These are phyloP conservation scores for Trichoderma endophyticum DNA, from an alignment of 2,329 filamentous ascomycete species.

Conservation along the genomic window DNA sequence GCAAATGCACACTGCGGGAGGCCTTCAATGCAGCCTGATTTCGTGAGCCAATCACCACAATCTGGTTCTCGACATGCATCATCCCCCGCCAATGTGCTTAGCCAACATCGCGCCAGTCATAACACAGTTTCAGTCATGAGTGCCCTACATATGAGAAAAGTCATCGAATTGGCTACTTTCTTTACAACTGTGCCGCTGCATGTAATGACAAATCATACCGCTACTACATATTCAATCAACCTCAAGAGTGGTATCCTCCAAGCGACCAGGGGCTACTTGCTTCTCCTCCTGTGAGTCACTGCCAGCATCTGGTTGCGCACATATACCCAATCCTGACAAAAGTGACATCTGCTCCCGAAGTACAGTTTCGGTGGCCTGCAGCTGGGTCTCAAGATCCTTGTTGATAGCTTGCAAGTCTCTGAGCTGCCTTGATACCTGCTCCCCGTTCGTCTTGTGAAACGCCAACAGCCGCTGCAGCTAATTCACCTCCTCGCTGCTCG, in stretches of 20 bases:
- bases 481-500: neutral
- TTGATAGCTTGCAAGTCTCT: conserved; percentile 5
- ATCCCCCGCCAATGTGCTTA: neutral
- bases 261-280: neutral
- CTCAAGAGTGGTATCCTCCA: neutral
- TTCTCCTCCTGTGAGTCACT: neutral
- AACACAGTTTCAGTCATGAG: neutral
- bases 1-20: neutral
- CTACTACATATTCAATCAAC: neutral
- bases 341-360: neutral
- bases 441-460: conserved; percentile 12
- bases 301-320: neutral
- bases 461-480: conserved; percentile 1
- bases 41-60: neutral
- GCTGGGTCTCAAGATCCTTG: conserved; percentile 1
- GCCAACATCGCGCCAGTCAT: neutral
- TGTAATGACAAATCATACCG: neutral
- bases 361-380: neutral
- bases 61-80: neutral
- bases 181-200: neutral
- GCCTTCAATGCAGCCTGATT: neutral
- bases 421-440: neutral
- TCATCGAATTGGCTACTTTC: neutral
- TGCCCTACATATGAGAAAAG: neutral
- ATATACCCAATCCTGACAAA: neutral